Evolutionary conservation across 2,329 filamentous ascomycete species (phyloP).

Genomic region (Calonectria pseudoreteaudii): DNA sequence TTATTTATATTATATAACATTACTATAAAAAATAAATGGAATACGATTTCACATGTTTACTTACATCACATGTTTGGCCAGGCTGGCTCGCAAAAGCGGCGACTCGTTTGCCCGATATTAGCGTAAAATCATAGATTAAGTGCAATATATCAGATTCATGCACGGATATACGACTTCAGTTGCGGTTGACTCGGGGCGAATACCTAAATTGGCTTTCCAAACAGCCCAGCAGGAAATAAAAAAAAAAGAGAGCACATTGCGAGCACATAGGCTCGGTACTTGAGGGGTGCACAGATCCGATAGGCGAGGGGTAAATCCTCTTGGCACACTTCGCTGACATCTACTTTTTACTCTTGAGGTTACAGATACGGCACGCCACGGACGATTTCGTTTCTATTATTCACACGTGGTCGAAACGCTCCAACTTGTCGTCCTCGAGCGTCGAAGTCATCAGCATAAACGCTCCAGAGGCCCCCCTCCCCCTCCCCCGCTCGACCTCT

Average conservation of each 20-base stretch:
- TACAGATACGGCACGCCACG: not conserved
- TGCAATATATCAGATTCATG: conserved; percentile 23
- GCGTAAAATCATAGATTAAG: not conserved
- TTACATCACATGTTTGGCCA: not conserved
- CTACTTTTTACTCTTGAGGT: not conserved
- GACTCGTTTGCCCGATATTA: not conserved
- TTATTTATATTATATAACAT: not conserved
- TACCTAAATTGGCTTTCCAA: not conserved
- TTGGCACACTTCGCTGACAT: not conserved
- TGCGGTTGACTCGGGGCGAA: not conserved
- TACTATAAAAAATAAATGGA: not conserved
- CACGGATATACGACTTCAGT: not conserved
- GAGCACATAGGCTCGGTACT: not conserved
- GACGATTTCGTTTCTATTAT: not conserved
- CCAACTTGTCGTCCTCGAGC: not conserved
- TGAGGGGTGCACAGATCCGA: not conserved
- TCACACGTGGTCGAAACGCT: not conserved
- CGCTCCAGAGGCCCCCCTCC: not conserved
- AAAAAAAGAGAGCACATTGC: not conserved
- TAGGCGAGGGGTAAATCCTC: not conserved
- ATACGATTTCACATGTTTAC: not conserved
- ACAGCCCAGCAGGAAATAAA: not conserved
- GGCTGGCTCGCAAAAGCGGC: not conserved
- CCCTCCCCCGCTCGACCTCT: not conserved
- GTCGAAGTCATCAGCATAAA: not conserved